Evolutionary conservation across 2,329 filamentous ascomycete genomes (phyloP).

Genomic region (Fusarium palustre): DNA sequence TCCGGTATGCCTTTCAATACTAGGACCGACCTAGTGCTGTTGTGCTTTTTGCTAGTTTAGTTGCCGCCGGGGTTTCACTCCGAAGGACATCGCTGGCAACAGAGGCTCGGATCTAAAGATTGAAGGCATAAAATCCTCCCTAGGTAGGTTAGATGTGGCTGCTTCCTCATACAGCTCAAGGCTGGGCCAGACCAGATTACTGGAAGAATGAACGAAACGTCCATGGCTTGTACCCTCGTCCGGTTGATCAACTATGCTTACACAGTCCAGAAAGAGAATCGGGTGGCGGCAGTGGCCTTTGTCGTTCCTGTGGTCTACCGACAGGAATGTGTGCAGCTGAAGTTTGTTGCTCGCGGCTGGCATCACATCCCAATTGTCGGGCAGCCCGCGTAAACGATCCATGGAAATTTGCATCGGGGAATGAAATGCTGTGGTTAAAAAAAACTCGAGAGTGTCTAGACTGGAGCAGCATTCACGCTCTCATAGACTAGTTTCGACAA

Average conservation of each 20-base stretch:
- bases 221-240: constrained; percentile 22
- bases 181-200: constrained; percentile 18
- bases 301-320: constrained; percentile 17
- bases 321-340: constrained; percentile 30
- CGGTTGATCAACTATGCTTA: constrained; percentile 9
- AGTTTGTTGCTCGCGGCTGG: constrained; percentile 16
- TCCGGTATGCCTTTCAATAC: constrained; percentile 18
- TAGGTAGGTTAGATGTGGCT: constrained; percentile 29
- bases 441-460: background rate
- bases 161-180: constrained; percentile 12
- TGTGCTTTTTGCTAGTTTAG: constrained; percentile 42
- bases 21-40: constrained; percentile 15
- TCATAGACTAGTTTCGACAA: background rate
- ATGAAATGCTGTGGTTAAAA: background rate
- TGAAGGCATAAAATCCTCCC: constrained; percentile 19
- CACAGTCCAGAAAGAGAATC: background rate
- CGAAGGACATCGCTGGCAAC: constrained; percentile 13
- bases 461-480: background rate
- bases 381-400: constrained; percentile 16
- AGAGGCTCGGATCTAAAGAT: constrained; percentile 6
- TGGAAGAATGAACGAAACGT: constrained; percentile 22
- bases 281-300: constrained; percentile 10
- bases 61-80: constrained; percentile 14
- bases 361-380: constrained; percentile 10
- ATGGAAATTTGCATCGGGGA: constrained; percentile 1